Evolutionary conservation across 1,139 yeast genomes (phyloP).

Genomic region (Taiozyma sp.): DNA sequence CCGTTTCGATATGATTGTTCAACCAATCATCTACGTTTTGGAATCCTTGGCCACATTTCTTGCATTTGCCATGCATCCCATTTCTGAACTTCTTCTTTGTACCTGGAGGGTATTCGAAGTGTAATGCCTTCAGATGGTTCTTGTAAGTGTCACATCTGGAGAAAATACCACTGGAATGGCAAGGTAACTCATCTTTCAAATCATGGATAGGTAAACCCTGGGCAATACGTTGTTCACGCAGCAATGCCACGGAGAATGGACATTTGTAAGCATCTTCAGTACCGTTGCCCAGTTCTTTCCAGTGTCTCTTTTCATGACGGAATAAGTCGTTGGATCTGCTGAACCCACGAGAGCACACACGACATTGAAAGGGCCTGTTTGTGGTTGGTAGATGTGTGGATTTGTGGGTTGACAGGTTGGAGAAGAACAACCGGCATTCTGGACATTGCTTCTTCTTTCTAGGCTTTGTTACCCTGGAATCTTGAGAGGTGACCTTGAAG

Average conservation of each 20-base stretch:
- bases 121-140: slow-evolving; percentile 85
- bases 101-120: slow-evolving; percentile 84
- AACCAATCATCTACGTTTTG: slow-evolving; percentile 78
- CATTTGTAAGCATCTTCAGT: slow-evolving; percentile 40
- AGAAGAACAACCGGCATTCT: slow-evolving; percentile 68
- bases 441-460: slow-evolving; percentile 84
- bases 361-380: slow-evolving; percentile 74
- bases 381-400: slow-evolving; percentile 75
- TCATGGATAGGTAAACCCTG: neutral
- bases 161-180: slow-evolving; percentile 82
- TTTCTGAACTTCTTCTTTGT: slow-evolving; percentile 75
- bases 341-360: slow-evolving; percentile 77
- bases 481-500: slow-evolving; percentile 2
- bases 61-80: slow-evolving; percentile 68
- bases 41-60: slow-evolving; percentile 66
- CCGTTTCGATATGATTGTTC: slow-evolving; percentile 60
- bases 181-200: slow-evolving; percentile 24
- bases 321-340: slow-evolving; percentile 83
- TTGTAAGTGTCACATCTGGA: slow-evolving; percentile 89
- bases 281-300: slow-evolving; percentile 43
- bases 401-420: slow-evolving; percentile 82
- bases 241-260: slow-evolving; percentile 30
- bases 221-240: neutral
- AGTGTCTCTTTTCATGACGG: slow-evolving; percentile 81
- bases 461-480: slow-evolving; percentile 32